Evolutionary conservation across 805 yeast species (phyloP).

Genomic region (Debaryomyces prosopidis): DNA sequence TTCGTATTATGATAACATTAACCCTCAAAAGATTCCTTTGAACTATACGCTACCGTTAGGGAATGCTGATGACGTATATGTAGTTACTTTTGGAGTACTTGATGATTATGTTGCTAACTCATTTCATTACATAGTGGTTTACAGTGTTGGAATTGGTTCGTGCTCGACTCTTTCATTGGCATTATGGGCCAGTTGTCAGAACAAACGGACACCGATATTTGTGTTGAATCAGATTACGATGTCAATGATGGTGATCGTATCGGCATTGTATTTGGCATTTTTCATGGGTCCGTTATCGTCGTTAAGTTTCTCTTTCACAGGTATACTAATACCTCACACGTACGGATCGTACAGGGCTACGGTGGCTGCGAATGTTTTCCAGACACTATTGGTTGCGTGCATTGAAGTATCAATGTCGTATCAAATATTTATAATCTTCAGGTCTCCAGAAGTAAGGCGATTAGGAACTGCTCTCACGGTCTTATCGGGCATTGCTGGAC

Average conservation of each 20-base stretch:
- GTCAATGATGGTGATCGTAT: conserved; percentile 54
- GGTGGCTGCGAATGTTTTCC: conserved; percentile 63
- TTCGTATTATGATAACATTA: background rate
- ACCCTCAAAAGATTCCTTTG: conserved; percentile 10
- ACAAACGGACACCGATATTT: conserved; percentile 67
- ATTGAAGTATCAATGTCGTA: conserved; percentile 68
- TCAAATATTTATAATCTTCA: conserved; percentile 73
- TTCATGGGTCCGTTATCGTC: conserved; percentile 53
- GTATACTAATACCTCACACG: conserved; percentile 25
- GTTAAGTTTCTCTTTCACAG: conserved; percentile 42
- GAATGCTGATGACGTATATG: conserved; percentile 4
- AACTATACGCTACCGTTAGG: conserved; percentile 13
- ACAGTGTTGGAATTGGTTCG: conserved; percentile 17
- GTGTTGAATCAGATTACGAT: conserved; percentile 68
- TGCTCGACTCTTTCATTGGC: conserved; percentile 14
- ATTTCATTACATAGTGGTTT: conserved; percentile 11
- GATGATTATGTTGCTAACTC: conserved; percentile 10
- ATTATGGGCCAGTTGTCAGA: conserved; percentile 27
- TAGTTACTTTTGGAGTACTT: conserved; percentile 12
- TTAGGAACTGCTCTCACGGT: conserved; percentile 41
- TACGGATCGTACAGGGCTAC: conserved; percentile 44
- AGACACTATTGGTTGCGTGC: conserved; percentile 56
- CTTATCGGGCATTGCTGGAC: conserved; percentile 45
- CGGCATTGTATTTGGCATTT: conserved; percentile 58
- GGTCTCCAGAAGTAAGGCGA: conserved; percentile 49